phyloP scores from a whole-genome alignment of 441 rosid genomes.

The Pelargonium myrrhifolium region DNA sequence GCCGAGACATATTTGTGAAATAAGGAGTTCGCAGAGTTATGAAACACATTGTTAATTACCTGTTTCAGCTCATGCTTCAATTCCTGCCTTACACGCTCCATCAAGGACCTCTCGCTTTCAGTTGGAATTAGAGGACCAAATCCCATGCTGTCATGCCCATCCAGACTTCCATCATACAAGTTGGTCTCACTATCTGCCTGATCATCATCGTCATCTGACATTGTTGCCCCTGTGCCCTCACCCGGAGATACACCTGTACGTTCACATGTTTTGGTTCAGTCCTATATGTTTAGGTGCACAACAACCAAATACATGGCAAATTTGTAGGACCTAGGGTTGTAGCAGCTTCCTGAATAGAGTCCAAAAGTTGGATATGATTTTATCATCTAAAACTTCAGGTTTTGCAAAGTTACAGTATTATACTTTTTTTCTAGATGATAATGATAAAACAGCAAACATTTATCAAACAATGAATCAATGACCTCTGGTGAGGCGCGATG shows the following conservation, averaged over 20 bases:
- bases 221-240: slow-evolving; percentile 93
- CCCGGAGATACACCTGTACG: slow-evolving; percentile 84
- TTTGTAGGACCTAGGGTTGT: not conserved
- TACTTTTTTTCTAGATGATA: not conserved
- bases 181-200: slow-evolving; percentile 81
- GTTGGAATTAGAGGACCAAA: slow-evolving; percentile 95
- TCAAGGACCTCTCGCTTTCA: slow-evolving; percentile 85
- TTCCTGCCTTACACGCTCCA: slow-evolving; percentile 97
- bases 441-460: not conserved
- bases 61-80: slow-evolving; percentile 92
- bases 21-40: not conserved
- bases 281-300: not conserved
- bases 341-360: not conserved
- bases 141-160: slow-evolving; percentile 62
- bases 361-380: not conserved
- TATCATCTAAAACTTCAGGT: not conserved
- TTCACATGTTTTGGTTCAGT: not conserved
- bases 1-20: not conserved
- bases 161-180: slow-evolving; percentile 75
- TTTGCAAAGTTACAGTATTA: not conserved
- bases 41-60: slow-evolving; percentile 33
- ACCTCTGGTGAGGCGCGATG: not conserved
- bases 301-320: not conserved
- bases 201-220: slow-evolving; percentile 77
- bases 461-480: not conserved